Evolutionary conservation across 176 grass and related monocot species (phyloP).

Genomic region (Rhynchospora breviuscula): DNA sequence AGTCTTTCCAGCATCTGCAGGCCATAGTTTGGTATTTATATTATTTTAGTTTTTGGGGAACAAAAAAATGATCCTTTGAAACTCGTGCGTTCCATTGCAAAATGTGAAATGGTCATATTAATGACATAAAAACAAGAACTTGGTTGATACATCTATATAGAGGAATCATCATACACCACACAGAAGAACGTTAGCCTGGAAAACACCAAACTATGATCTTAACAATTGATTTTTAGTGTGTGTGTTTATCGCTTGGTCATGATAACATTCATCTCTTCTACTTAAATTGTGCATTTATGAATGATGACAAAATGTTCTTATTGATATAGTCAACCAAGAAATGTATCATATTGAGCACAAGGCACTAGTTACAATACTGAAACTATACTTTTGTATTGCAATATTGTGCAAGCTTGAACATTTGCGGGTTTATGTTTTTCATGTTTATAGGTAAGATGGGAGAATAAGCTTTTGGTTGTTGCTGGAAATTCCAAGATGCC

Average conservation of each 20-base stretch:
- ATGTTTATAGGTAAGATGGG: slow-evolving; percentile 62
- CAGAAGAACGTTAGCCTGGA: neutral
- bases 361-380: neutral
- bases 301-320: neutral
- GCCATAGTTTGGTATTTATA: slow-evolving; percentile 71
- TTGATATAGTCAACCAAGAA: neutral
- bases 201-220: too few species aligned
- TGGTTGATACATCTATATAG: neutral
- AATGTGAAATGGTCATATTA: neutral
- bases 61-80: neutral
- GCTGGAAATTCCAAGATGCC: slow-evolving; percentile 58
- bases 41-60: neutral
- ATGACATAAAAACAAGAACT: neutral
- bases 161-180: neutral
- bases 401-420: slow-evolving; percentile 1
- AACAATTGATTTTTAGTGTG: too few species aligned
- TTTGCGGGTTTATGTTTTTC: slow-evolving; percentile 3
- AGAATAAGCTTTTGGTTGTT: slow-evolving; percentile 65
- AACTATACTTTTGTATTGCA: neutral
- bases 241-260: neutral
- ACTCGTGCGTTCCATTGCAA: neutral
- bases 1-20: slow-evolving; percentile 56
- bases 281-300: neutral
- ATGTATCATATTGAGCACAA: neutral
- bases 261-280: neutral